Percentiles rank a stretch among this genome's conserved stretches.
Conservation (phyloP, 768 basidiomycete genomes). For the Daedaleopsis nitida region DNA sequence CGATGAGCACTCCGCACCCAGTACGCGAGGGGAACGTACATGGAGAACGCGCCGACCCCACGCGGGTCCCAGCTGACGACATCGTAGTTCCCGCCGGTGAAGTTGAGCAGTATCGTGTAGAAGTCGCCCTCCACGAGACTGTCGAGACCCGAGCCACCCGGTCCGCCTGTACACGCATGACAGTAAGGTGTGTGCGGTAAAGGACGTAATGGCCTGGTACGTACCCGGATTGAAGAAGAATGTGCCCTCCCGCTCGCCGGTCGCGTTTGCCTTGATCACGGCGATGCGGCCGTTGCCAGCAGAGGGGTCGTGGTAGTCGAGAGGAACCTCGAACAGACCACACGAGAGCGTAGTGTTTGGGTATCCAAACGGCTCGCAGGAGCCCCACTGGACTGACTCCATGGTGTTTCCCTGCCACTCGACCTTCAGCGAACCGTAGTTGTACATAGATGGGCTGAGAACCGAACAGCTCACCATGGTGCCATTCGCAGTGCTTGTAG, state of each 20-base stretch:
- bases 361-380: neutral
- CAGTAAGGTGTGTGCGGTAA: no score
- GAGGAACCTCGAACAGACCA: constrained; percentile 4
- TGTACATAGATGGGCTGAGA: no score
- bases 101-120: neutral
- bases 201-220: no score
- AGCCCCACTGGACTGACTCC: neutral
- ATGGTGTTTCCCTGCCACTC: no score
- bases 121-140: no score
- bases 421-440: no score
- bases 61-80: constrained; percentile 9
- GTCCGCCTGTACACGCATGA: neutral
- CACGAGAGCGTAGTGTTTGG: neutral
- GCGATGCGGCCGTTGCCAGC: neutral
- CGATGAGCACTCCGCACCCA: no score
- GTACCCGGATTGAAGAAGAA: constrained; percentile 9
- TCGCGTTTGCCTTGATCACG: neutral
- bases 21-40: neutral
- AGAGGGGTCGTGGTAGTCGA: constrained; percentile 1
- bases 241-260: neutral
- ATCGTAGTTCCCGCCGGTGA: constrained; percentile 1
- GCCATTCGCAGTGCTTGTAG: no score
- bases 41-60: neutral
- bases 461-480: no score
- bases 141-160: neutral